Evolutionary conservation across 495 filamentous ascomycete species (phyloP), one percentile per base, ranked within the genome.

Genomic region (Penicillium steckii): DNA sequence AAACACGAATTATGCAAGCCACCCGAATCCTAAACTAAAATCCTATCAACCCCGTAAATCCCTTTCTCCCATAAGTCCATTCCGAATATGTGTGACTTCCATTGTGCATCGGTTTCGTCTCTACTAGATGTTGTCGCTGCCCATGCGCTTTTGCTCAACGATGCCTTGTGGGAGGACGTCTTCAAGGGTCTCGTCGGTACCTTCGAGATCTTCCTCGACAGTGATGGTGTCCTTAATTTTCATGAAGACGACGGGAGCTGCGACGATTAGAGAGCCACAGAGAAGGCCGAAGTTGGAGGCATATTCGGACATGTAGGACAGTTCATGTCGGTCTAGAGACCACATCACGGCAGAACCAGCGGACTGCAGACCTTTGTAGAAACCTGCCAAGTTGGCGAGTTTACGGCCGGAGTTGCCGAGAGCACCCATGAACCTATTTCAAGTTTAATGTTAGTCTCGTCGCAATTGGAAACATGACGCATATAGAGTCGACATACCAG

Each of bases 281-380:
- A 90, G 77, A 8, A 93, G 74, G 52, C 71, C 88, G 80, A 85
- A 90, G 74, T 83, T 76, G 17, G 72, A 73, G 15, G 66, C 72
- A 50, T 73, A 68, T 10, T 72, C 68, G 41, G 59, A 68, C 66
- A 83, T 79, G 68, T 80, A 95, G 5, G 85, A 72, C 13, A 74
- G 71, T 38, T 80, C 73, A 18, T 80, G 44, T 10, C 76, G 77
- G 52, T 96, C 91, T 41, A 90, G 61, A n/a, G 83, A 77, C 86
- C 84, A 95, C 59, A 87, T 87, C 40, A 95, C 80, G 18, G 89
- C 90, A 2, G 86, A 80, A 45, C 90, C 91, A 15, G 89, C 89
- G 18, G 88, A 91, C 67, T 96, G 91, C 53, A 96, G 84, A 38
- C 89, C 90, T 63, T 95, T 95, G 82, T 95, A 95, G 77, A 91